A percentile compares a stretch with the other conserved stretches of the same genome.
Conservation (phyloP, 306 rosid species). For the Nissolia schottii region DNA sequence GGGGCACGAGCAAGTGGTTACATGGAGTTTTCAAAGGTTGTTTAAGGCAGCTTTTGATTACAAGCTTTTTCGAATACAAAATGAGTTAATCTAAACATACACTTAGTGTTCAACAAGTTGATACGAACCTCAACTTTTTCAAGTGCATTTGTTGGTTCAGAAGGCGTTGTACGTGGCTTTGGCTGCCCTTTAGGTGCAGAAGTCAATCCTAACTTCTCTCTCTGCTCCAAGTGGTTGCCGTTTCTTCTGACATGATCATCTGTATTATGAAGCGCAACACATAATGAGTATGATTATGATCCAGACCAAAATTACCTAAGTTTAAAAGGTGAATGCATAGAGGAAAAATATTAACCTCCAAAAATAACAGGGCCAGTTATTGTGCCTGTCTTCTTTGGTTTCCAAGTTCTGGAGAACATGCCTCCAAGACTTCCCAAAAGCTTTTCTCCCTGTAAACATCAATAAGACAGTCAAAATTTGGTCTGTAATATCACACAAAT, state of each 20-base stretch:
- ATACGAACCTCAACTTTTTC: constrained; percentile 88
- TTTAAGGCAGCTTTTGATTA: background rate
- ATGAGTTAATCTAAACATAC: background rate
- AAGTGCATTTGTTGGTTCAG: constrained; percentile 52
- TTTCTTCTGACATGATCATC: constrained; percentile 45
- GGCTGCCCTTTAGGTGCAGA: constrained; percentile 49
- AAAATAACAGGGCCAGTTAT: constrained; percentile 65
- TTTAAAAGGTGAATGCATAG: background rate
- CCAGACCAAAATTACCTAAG: background rate
- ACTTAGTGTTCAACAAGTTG: background rate
- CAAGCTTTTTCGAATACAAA: background rate
- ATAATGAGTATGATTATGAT: background rate
- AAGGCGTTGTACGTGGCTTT: constrained; percentile 30
- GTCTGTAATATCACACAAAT: constrained; percentile 7
- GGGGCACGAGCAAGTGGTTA: too few species aligned
- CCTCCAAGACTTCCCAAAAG: constrained; percentile 96
- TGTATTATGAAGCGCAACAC: constrained; percentile 35
- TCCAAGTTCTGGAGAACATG: constrained; percentile 95
- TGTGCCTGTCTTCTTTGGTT: constrained; percentile 76
- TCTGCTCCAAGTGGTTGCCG: constrained; percentile 65
- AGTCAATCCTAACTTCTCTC: constrained; percentile 79
- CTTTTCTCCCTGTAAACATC: constrained; percentile 76
- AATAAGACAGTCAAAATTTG: constrained; percentile 16
- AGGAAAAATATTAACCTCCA: constrained; percentile 42
- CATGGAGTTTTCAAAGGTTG: background rate